Evolutionary conservation across 169 alveolate species (phyloP).

Genomic region (Cryptosporidium meleagridis): DNA sequence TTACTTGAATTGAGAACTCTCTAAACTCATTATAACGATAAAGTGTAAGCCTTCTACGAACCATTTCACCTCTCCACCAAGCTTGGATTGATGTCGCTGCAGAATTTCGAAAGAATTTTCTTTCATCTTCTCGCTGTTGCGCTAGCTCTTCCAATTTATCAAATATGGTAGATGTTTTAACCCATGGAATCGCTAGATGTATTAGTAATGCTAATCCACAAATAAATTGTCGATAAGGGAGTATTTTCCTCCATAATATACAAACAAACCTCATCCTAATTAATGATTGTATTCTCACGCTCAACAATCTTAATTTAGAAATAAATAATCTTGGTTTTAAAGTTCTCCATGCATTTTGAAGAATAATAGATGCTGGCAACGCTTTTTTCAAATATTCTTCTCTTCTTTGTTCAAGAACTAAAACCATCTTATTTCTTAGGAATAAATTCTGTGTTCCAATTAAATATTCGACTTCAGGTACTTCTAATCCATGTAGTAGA

Average conservation of each 20-base stretch:
- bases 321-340: conserved; percentile 48
- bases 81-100: conserved; percentile 74
- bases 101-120: conserved; percentile 49
- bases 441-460: conserved; percentile 51
- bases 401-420: conserved; percentile 66
- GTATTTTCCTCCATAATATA: conserved; percentile 28
- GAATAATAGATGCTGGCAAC: conserved; percentile 53
- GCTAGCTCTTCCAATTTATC: conserved; percentile 69
- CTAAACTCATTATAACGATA: conserved; percentile 61
- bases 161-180: conserved; percentile 68
- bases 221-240: conserved; percentile 39
- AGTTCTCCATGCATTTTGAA: conserved; percentile 75
- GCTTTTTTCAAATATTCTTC: conserved; percentile 59
- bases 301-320: conserved; percentile 29
- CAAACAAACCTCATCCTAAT: conserved; percentile 58
- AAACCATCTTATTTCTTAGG: conserved; percentile 58
- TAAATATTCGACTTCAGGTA: conserved; percentile 65
- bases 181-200: conserved; percentile 73
- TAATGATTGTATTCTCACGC: conserved; percentile 67
- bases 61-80: conserved; percentile 76
- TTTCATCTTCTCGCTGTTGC: conserved; percentile 65
- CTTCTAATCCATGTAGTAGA: conserved; percentile 40
- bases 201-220: conserved; percentile 59
- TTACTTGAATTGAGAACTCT: conserved; percentile 62
- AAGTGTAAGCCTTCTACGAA: conserved; percentile 46